A percentile compares a stretch with the other conserved stretches of the same genome.
These are phyloP conservation scores for Conticribra guillardii DNA, from an alignment of 108 stramenopile genomes.

Conservation along the genomic window DNA sequence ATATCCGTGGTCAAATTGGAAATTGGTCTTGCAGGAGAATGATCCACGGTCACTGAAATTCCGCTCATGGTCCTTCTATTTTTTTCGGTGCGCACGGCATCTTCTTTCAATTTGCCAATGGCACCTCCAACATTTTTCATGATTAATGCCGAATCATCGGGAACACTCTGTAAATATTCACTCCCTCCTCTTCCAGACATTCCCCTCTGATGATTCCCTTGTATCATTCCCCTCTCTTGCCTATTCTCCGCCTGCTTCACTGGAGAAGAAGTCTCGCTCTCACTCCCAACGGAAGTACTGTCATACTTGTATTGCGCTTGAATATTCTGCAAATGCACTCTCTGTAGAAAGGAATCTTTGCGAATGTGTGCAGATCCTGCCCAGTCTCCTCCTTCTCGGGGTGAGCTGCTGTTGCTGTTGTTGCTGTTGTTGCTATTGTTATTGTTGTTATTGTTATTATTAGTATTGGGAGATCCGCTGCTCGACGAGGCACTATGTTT, in stretches of 20 bases:
- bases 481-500: too few species aligned
- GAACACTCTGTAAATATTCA: conserved; percentile 11
- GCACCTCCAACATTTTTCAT: too few species aligned
- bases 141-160: conserved; percentile 8
- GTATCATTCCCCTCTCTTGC: not conserved
- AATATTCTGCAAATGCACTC: conserved; percentile 12
- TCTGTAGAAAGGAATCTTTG: conserved; percentile 4
- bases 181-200: not conserved
- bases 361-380: not conserved
- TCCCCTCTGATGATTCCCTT: not conserved
- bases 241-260: not conserved
- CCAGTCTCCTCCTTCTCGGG: too few species aligned
- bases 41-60: too few species aligned
- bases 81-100: too few species aligned
- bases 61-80: too few species aligned
- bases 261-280: not conserved
- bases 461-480: not conserved
- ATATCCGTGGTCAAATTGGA: too few species aligned
- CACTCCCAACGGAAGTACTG: not conserved
- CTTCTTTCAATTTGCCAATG: too few species aligned
- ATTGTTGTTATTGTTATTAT: not conserved
- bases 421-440: too few species aligned
- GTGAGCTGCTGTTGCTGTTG: too few species aligned
- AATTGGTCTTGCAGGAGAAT: too few species aligned
- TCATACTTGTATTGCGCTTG: conserved; percentile 14